phyloP scores from a whole-genome alignment of 106 monocot species.

The Agapanthus africanus region DNA sequence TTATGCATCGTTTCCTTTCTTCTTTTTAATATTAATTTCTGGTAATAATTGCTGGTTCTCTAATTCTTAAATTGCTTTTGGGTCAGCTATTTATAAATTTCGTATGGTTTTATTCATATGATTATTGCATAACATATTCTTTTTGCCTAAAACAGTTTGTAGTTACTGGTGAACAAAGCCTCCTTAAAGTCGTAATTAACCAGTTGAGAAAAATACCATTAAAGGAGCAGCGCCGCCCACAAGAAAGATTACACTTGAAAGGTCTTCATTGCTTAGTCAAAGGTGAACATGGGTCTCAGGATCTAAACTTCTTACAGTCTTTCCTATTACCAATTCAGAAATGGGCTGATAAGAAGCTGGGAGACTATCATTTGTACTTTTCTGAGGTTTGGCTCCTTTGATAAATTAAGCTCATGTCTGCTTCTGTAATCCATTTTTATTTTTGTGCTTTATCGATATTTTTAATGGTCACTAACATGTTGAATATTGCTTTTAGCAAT shows the following conservation, averaged over 20 bases:
- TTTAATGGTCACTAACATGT: not conserved
- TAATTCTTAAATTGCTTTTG: too few relatives aligned
- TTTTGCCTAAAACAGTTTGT: constrained; percentile 57
- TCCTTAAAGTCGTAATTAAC: constrained; percentile 53
- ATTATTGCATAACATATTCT: not conserved
- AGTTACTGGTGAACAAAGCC: constrained; percentile 59
- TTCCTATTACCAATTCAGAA: constrained; percentile 72
- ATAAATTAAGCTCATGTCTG: constrained; percentile 2
- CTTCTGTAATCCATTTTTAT: not conserved
- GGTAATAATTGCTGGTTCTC: not conserved
- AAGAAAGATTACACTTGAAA: constrained; percentile 91
- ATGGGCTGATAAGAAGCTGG: constrained; percentile 84
- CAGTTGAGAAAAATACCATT: constrained; percentile 82
- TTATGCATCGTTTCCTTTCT: not conserved
- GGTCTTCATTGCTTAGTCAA: constrained; percentile 62
- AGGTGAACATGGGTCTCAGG: constrained; percentile 46
- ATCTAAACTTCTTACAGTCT: constrained; percentile 70
- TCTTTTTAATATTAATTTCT: not conserved
- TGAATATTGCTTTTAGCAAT: constrained; percentile 1
- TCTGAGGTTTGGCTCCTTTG: constrained; percentile 54
- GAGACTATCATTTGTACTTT: constrained; percentile 81
- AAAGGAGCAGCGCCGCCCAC: constrained; percentile 86
- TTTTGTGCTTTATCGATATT: not conserved
- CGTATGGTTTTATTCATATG: not conserved
- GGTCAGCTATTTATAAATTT: too few relatives aligned